Conservation (phyloP, 805 yeast genomes). For the Blastobotrys mokoenaii region DNA sequence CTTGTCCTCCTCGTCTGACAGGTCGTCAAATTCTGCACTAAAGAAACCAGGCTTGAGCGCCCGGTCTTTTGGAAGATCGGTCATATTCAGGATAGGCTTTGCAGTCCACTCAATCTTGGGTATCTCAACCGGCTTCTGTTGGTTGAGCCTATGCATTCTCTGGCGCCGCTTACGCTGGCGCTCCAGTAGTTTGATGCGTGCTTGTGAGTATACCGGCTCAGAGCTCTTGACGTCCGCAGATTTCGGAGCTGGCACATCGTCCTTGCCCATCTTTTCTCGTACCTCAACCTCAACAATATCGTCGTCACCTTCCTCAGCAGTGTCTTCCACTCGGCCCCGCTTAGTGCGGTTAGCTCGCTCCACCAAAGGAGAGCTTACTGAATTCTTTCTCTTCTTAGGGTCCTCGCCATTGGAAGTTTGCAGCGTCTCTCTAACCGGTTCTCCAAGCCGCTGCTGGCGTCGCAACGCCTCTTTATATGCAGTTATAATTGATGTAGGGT, state of each 20-base stretch:
- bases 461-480: conserved; percentile 24
- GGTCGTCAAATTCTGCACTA: conserved; percentile 27
- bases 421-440: neutral
- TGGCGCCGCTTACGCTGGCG: too few relatives aligned
- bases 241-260: neutral
- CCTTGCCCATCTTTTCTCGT: neutral
- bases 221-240: too few relatives aligned
- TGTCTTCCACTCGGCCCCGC: neutral
- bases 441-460: neutral
- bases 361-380: neutral
- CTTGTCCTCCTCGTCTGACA: conserved; percentile 22
- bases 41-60: conserved; percentile 27
- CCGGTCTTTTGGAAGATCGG: conserved; percentile 21
- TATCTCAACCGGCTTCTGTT: conserved; percentile 1
- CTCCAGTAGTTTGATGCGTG: too few relatives aligned
- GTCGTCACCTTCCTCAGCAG: neutral
- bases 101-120: conserved; percentile 9
- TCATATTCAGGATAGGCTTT: conserved; percentile 17
- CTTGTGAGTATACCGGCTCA: too few relatives aligned
- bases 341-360: neutral
- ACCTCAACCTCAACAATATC: neutral
- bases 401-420: neutral
- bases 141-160: neutral
- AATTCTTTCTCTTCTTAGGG: neutral
- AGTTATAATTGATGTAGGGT: conserved; percentile 20